These are phyloP conservation scores for Pneumocystis wakefieldiae DNA, from an alignment of 1,139 yeast species.

Conservation along the genomic window DNA sequence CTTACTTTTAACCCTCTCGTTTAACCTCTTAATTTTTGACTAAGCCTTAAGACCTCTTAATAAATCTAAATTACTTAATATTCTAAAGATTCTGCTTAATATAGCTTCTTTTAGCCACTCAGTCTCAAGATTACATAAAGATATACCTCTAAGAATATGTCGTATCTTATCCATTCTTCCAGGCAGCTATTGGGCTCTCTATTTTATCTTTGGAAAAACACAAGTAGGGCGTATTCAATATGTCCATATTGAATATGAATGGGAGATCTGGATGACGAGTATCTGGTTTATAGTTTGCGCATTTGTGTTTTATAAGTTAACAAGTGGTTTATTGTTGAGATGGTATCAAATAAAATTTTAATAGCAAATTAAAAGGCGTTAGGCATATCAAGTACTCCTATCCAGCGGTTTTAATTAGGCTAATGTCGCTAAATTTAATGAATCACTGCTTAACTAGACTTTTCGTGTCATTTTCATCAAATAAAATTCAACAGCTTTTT, in stretches of 20 bases:
- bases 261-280: constrained; percentile 38
- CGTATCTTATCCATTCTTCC: no score
- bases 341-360: constrained; percentile 19
- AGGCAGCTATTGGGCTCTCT: no score
- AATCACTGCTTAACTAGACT: constrained; percentile 24
- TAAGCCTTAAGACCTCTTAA: no score
- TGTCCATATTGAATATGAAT: constrained; percentile 19
- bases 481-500: constrained; percentile 18
- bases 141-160: no score
- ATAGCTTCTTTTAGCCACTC: no score
- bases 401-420: constrained; percentile 73
- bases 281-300: constrained; percentile 60
- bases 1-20: no score
- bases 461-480: constrained; percentile 39
- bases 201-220: no score
- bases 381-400: constrained; percentile 75
- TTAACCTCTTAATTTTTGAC: no score
- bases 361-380: background rate
- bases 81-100: no score
- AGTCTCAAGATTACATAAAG: no score
- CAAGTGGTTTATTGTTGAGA: constrained; percentile 80
- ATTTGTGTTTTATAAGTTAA: constrained; percentile 64
- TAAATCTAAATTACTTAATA: no score
- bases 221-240: background rate
- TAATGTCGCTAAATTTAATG: constrained; percentile 43